Base-by-base conservation (phyloP, 345 rosid genomes). In the Eucalyptus erythrocorys region DNA sequence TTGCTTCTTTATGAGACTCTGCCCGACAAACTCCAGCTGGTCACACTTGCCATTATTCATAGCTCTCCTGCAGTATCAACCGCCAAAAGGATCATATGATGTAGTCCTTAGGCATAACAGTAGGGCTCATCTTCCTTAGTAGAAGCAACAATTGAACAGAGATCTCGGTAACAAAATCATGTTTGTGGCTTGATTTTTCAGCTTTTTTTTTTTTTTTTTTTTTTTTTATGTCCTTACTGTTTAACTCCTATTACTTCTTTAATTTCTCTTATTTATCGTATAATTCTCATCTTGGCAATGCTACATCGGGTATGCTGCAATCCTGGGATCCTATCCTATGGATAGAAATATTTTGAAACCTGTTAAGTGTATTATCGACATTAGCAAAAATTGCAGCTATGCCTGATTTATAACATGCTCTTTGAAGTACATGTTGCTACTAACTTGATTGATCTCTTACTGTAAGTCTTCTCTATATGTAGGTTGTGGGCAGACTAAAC, bases 231-330 rank as follows among this genome's bases (percentile, higher is more conserved):
- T 37, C 26, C 45, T 24, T 37, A 42, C 71, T 86, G 32, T 32
- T 86, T 40, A 24, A 37, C 64, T 40, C 37, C n/a, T 15, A 34
- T 42, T 34, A 55, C 43, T 42, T 89, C 86, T n/a, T 82, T 79
- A n/a, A 61, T 51, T 57, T 48, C n/a, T 80, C 37, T 16, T 86
- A 55, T 85, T 79, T 50, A 86, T 85, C 87, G 5, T 61, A 61
- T 5, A 27, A 27, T 61, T 61, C 16, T 27, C n/a, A 61, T 61
- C 68, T 30, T 30, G 68, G 68, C 68, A 61, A 61, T 61, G 68
- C 88, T 86, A 79, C 64, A 24, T 88, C 90, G 96, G 99, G 91
- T 95, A 97, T 94, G 95, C 99, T 89, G 96, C 96, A 91, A 94
- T 97, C 55, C 90, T 96, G 93, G 99, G 99, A 90, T 91, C 97